Conservation (phyloP, 768 basidiomycete species). For the Mycena polygramma region DNA sequence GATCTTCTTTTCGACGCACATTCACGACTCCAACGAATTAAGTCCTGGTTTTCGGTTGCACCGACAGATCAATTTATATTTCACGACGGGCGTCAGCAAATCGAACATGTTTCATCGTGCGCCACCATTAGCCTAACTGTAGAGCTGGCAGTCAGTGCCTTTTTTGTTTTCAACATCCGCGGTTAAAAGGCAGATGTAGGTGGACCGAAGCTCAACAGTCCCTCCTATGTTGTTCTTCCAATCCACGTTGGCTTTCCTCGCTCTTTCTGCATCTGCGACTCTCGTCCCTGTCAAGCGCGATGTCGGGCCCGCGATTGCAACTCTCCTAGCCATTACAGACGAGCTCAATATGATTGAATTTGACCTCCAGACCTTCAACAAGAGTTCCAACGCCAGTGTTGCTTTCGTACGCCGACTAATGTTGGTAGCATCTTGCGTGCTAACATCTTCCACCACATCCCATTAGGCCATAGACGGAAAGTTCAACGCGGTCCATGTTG, state of each 20-base stretch:
- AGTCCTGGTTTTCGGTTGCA: too few species aligned
- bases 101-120: too few species aligned
- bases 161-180: background rate
- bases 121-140: too few species aligned
- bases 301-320: background rate
- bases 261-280: background rate
- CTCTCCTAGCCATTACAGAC: background rate
- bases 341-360: background rate
- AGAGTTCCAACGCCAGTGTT: background rate
- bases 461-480: background rate
- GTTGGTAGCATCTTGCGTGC: background rate
- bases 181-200: background rate
- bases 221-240: background rate
- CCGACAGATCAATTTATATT: too few species aligned
- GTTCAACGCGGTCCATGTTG: background rate
- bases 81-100: too few species aligned
- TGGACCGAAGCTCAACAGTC: background rate
- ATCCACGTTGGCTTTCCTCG: background rate
- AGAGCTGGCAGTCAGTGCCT: too few species aligned
- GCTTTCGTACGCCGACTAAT: background rate
- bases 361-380: background rate
- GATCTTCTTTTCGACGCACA: too few species aligned
- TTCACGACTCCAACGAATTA: too few species aligned
- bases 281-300: background rate
- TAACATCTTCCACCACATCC: background rate